Conservation (phyloP, 1,284 basidiomycete genomes). For the Pisolithus thermaeus region DNA sequence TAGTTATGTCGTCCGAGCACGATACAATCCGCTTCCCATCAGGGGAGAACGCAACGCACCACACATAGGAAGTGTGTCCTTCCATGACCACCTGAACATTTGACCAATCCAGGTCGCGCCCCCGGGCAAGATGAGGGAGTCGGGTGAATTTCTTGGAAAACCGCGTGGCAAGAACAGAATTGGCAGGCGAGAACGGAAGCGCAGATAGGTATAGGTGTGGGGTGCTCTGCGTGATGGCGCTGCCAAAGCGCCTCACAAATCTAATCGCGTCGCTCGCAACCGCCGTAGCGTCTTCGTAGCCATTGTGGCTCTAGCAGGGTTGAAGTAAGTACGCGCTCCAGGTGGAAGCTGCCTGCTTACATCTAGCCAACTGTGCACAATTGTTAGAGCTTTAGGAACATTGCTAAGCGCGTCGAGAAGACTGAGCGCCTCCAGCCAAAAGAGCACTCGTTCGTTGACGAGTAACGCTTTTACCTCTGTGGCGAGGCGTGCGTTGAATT, state of each 20-base stretch:
- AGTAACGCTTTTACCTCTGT: constrained; percentile 14
- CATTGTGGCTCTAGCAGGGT: neutral
- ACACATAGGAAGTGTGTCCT: constrained; percentile 1
- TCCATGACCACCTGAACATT: neutral
- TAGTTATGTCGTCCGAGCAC: neutral
- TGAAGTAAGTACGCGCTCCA: neutral
- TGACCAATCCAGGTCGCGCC: neutral
- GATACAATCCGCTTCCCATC: neutral
- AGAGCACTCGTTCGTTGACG: constrained; percentile 12
- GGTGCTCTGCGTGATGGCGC: constrained; percentile 11
- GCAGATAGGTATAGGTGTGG: constrained; percentile 18
- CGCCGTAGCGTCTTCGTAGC: neutral
- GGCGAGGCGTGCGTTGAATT: neutral
- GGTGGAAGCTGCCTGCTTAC: neutral
- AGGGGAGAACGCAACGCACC: neutral
- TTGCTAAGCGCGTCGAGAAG: neutral
- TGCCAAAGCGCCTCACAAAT: constrained; percentile 9
- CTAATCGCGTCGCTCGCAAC: constrained; percentile 9
- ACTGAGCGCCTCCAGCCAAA: constrained; percentile 21
- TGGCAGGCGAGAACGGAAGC: constrained; percentile 7
- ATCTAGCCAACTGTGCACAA: neutral
- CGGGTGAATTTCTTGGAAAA: neutral
- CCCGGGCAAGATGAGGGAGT: neutral
- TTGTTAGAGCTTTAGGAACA: neutral
- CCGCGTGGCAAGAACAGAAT: neutral